Evolutionary conservation across 2,329 filamentous ascomycete species (phyloP).

Genomic region (Colletotrichum euphorbiae): DNA sequence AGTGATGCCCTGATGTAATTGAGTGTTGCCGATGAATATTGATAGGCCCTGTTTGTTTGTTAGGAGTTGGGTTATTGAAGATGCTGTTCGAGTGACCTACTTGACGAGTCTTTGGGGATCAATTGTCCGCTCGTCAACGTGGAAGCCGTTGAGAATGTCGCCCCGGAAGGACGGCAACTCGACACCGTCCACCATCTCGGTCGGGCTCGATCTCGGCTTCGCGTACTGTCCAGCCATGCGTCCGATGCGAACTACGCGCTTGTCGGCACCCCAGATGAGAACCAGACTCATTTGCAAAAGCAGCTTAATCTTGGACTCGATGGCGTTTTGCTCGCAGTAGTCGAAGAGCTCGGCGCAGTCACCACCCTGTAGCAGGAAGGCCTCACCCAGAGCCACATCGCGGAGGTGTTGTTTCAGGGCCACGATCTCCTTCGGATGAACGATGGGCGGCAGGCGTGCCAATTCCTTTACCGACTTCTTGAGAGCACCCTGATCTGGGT

Average conservation of each 20-base stretch:
- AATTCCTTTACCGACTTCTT: slow-evolving; percentile 73
- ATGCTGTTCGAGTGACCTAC: slow-evolving; percentile 50
- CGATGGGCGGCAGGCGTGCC: slow-evolving; percentile 77
- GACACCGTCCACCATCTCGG: slow-evolving; percentile 82
- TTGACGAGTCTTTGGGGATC: slow-evolving; percentile 86
- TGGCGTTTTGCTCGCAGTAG: slow-evolving; percentile 90
- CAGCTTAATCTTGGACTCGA: slow-evolving; percentile 97
- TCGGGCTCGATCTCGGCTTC: slow-evolving; percentile 91
- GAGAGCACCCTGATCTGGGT: slow-evolving; percentile 72
- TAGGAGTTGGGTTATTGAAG: slow-evolving; percentile 3
- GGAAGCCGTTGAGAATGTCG: slow-evolving; percentile 94
- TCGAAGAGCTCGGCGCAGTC: slow-evolving; percentile 98
- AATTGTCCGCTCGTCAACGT: slow-evolving; percentile 78
- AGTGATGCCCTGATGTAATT: slow-evolving; percentile 92
- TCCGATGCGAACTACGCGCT: slow-evolving; percentile 91
- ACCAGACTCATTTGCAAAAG: slow-evolving; percentile 97
- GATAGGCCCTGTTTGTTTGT: slow-evolving; percentile 76
- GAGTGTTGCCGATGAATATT: slow-evolving; percentile 92
- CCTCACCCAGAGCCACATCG: slow-evolving; percentile 89
- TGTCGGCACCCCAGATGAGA: slow-evolving; percentile 85
- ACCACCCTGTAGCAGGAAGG: slow-evolving; percentile 94
- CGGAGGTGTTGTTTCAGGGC: slow-evolving; percentile 81
- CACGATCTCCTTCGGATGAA: slow-evolving; percentile 83
- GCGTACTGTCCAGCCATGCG: slow-evolving; percentile 98
- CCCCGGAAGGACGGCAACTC: slow-evolving; percentile 92